These are phyloP conservation scores for Sporothrix curviconia DNA, from an alignment of 2,329 filamentous ascomycete species.

Conservation along the genomic window DNA sequence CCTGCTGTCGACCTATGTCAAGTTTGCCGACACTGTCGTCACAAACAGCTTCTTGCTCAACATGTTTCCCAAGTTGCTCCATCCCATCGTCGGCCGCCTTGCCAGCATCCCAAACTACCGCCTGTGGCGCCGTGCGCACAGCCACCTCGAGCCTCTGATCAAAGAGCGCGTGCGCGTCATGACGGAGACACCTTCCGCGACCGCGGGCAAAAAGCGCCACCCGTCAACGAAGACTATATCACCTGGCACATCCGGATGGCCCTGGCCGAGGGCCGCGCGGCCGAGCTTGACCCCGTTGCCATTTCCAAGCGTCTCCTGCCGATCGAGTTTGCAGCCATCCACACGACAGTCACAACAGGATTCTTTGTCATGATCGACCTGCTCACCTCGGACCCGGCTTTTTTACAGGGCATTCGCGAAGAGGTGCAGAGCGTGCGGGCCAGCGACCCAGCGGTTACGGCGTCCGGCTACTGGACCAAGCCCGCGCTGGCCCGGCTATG, in stretches of 20 bases:
- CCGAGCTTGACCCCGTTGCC: constrained; percentile 40
- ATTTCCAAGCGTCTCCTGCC: constrained; percentile 48
- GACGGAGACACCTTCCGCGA: constrained; percentile 21
- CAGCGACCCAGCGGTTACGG: not conserved
- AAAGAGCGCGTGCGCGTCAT: constrained; percentile 42
- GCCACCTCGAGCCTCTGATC: constrained; percentile 41
- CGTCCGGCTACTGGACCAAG: constrained; percentile 40
- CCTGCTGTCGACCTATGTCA: constrained; percentile 41
- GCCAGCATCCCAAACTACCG: constrained; percentile 39
- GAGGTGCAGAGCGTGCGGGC: constrained; percentile 33
- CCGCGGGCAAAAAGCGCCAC: constrained; percentile 36
- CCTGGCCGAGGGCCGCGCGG: constrained; percentile 33
- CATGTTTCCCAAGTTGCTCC: constrained; percentile 40
- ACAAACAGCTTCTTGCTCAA: constrained; percentile 39
- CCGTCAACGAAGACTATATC: constrained; percentile 49
- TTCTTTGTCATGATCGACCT: constrained; percentile 43
- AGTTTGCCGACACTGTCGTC: constrained; percentile 45
- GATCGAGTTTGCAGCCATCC: constrained; percentile 52
- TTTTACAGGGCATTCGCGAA: constrained; percentile 35
- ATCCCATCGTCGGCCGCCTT: constrained; percentile 43
- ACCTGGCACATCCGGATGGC: constrained; percentile 52
- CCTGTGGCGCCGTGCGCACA: constrained; percentile 39
- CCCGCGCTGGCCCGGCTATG: constrained; percentile 35
- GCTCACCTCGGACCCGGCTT: constrained; percentile 32
- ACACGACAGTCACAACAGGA: constrained; percentile 49